A percentile compares a stretch with the other conserved stretches of the same genome.
phyloP scores from a whole-genome alignment of 2,329 filamentous ascomycete genomes.

The Fusarium camptoceras region DNA sequence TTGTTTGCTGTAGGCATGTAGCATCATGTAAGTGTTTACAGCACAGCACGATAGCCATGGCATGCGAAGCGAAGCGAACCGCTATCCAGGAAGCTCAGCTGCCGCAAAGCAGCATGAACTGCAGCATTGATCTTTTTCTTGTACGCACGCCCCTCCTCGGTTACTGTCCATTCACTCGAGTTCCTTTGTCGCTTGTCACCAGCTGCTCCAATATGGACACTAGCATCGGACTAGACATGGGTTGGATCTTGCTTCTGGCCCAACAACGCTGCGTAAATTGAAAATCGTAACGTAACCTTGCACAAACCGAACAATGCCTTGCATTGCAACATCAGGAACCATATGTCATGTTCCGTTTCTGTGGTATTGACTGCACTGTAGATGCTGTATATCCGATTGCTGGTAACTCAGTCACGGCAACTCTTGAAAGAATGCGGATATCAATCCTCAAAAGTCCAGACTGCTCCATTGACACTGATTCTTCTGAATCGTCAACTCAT shows the following conservation, averaged over 20 bases:
- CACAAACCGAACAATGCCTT: slow-evolving; percentile 32
- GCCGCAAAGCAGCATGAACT: slow-evolving; percentile 29
- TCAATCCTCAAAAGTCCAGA: slow-evolving; percentile 25
- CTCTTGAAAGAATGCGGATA: slow-evolving; percentile 16
- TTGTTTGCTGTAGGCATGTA: neutral
- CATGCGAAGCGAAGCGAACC: slow-evolving; percentile 7
- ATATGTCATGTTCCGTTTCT: slow-evolving; percentile 17
- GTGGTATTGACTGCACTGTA: neutral
- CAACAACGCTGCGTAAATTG: slow-evolving; percentile 33
- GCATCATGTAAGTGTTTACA: slow-evolving; percentile 6
- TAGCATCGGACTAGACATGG: slow-evolving; percentile 42
- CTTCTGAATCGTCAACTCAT: slow-evolving; percentile 29
- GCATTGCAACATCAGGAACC: slow-evolving; percentile 33
- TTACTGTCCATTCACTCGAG: slow-evolving; percentile 12
- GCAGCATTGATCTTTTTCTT: slow-evolving; percentile 16
- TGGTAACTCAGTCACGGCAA: slow-evolving; percentile 13
- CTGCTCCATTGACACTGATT: slow-evolving; percentile 16
- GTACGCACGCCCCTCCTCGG: slow-evolving; percentile 33
- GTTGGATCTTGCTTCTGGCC: slow-evolving; percentile 42
- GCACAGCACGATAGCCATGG: neutral
- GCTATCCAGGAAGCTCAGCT: slow-evolving; percentile 11
- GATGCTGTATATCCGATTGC: neutral
- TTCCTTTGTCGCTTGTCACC: slow-evolving; percentile 27
- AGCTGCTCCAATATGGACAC: slow-evolving; percentile 39
- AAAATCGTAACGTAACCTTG: slow-evolving; percentile 34